A percentile compares a stretch with the other conserved stretches of the same genome.
Evolutionary conservation across 768 basidiomycete genomes (phyloP).

Genomic region (Russula brevipes): DNA sequence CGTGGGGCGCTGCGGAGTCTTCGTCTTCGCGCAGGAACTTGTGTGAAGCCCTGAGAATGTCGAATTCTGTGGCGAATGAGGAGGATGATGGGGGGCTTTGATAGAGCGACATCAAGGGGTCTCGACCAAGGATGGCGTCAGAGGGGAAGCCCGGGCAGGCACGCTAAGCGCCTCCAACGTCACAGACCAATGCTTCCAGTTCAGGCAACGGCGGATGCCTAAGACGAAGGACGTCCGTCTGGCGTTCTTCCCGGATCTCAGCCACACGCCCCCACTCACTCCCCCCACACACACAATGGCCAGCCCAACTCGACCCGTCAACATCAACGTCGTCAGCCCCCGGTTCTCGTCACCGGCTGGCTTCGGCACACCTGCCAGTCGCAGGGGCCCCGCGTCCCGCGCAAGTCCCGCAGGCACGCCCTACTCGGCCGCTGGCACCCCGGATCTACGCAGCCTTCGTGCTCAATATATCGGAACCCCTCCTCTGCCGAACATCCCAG

Average conservation of each 20-base stretch:
- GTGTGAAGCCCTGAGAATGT: conserved; percentile 69
- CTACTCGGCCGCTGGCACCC: conserved; percentile 57
- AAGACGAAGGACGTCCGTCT: too few species aligned
- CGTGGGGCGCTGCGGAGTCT: conserved; percentile 40
- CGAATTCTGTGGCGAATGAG: conserved; percentile 50
- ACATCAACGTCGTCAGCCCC: conserved; percentile 28
- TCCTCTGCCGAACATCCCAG: conserved; percentile 47
- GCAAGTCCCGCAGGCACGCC: conserved; percentile 32
- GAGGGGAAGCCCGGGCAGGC: background rate
- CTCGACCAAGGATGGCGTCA: conserved; percentile 14
- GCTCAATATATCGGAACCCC: conserved; percentile 59
- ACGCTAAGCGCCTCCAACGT: conserved; percentile 3
- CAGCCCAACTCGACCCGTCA: conserved; percentile 26
- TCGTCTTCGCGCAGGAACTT: conserved; percentile 54
- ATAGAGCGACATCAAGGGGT: background rate
- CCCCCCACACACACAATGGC: conserved; percentile 13
- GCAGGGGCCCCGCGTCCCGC: conserved; percentile 4
- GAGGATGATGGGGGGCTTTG: conserved; percentile 1
- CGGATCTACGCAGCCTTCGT: conserved; percentile 59
- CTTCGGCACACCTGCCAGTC: conserved; percentile 23
- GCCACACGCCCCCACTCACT: background rate
- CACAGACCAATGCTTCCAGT: background rate
- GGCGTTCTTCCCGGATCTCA: too few species aligned
- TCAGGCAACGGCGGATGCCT: too few species aligned
- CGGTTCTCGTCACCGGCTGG: background rate